Base-by-base conservation (phyloP, 768 basidiomycete genomes). In the Lentinula sp. region DNA sequence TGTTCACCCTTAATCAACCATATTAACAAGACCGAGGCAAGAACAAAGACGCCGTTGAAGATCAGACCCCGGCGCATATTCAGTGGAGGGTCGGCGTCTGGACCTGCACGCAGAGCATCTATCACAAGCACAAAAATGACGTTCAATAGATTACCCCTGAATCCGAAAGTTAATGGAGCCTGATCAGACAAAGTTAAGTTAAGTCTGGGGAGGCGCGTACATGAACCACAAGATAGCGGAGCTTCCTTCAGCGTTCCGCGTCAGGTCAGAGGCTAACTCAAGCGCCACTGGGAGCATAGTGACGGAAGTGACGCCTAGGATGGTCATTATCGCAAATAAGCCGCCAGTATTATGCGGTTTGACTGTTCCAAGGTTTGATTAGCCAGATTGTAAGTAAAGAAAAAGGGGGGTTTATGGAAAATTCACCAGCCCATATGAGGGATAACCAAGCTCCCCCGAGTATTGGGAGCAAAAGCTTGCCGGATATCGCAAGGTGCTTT, bases 191-290 rank as follows among this genome's bases (percentile, higher is more conserved):
- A 5, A 21, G 31, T 13, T 13, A 40, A 56, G 18, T 35, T 32
- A 18, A 59, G 49, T 28, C 32, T 4, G 23, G 49, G 23, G 35
- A 21, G 77, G 28, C 28, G 28, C 86, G 60, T 68, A 90, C 87
- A 76, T 74, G 71, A 85, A 86, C 91, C 91, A 94, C 23, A 93
- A 67, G 31, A 91, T 69, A 0, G 91, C 87, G 0, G 90, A 80
- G 62, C 89, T 91, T 1, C 82, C 85, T 60, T 91, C 89, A 1
- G 91, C 82, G 67, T 91, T 92, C 60, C 89, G 78, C 6, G 91
- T 91, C 21, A 93, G 69, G 70, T 95, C 93, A 42, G 86, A 88
- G 13, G 82, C 87, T 21, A 95, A 81, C 68, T 95, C 92, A 60
- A 95, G 74, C 1, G 77, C 85, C 34, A 93, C 78, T 1, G 92